These are phyloP conservation scores for Globisporangium nunn DNA, from an alignment of 352 stramenopile genomes.

Conservation along the genomic window DNA sequence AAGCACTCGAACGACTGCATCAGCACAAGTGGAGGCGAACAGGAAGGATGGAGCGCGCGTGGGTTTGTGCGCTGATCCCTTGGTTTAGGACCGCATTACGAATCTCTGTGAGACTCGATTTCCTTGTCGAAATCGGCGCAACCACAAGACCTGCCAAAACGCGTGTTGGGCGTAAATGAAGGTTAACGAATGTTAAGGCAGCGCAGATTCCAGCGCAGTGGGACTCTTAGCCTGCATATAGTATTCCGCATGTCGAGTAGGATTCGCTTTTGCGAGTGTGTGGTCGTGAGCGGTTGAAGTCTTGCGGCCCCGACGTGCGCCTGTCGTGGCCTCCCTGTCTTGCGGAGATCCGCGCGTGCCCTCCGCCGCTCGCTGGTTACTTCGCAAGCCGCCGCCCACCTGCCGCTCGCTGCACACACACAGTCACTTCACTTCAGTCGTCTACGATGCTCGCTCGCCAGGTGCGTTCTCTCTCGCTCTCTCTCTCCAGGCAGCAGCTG, in stretches of 20 bases:
- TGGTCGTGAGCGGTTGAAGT: slow-evolving; percentile 8
- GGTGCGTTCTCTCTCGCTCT: slow-evolving; percentile 10
- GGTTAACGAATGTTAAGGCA: no score
- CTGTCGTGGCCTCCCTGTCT: slow-evolving; percentile 7
- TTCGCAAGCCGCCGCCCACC: slow-evolving; percentile 2
- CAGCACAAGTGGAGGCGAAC: no score
- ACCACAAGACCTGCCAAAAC: no score
- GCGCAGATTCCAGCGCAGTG: background rate
- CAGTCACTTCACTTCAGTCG: no score
- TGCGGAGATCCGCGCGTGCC: slow-evolving; percentile 1
- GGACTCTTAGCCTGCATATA: background rate
- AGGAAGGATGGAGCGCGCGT: no score
- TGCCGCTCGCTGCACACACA: background rate
- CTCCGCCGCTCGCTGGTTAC: background rate
- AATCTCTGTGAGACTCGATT: background rate
- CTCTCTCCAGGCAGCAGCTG: background rate
- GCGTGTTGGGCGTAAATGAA: no score
- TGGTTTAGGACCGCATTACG: background rate
- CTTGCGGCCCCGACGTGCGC: slow-evolving; percentile 7
- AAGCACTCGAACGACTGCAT: no score
- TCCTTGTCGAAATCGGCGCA: background rate
- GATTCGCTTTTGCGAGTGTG: background rate
- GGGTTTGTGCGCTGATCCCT: background rate
- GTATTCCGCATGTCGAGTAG: background rate
- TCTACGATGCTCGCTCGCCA: slow-evolving; percentile 29